These are phyloP conservation scores for Gorgonomyces haynaldii DNA, from an alignment of 192 early-diverging fungal genomes.

Conservation along the genomic window DNA sequence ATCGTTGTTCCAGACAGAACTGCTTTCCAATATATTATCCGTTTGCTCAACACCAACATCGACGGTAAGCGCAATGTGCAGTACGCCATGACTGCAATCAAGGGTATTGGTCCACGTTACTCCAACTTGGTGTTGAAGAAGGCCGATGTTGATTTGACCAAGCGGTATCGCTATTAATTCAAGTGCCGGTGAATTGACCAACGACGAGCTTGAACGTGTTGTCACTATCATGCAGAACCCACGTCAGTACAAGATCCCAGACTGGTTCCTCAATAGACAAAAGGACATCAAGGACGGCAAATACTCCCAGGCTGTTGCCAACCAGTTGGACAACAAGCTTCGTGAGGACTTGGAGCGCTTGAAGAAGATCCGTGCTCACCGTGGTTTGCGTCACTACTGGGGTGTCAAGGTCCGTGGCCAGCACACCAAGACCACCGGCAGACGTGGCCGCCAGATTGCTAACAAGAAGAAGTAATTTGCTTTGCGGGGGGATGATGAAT, in stretches of 20 bases:
- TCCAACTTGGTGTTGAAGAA: constrained; percentile 99
- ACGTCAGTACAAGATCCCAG: constrained; percentile 97
- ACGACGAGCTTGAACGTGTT: constrained; percentile 95
- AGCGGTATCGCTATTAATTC: constrained; percentile 55
- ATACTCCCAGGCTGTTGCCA: constrained; percentile 90
- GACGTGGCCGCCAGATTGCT: constrained; percentile 92
- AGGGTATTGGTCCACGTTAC: constrained; percentile 98
- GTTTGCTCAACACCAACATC: constrained; percentile 99
- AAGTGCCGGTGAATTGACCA: constrained; percentile 93
- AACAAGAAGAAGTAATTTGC: constrained; percentile 90
- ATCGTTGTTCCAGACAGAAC: constrained; percentile 69
- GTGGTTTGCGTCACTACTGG: constrained; percentile 98
- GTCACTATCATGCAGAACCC: constrained; percentile 99
- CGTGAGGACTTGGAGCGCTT: constrained; percentile 98
- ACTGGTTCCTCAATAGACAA: constrained; percentile 99
- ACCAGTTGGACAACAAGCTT: constrained; percentile 87
- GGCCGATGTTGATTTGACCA: constrained; percentile 93
- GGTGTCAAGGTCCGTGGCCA: constrained; percentile 98
- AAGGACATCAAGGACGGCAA: constrained; percentile 95
- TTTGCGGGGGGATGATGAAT: constrained; percentile 1
- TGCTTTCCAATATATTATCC: constrained; percentile 95
- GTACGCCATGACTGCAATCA: constrained; percentile 93
- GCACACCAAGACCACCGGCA: constrained; percentile 99
- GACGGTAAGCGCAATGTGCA: constrained; percentile 89
- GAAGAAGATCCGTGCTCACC: constrained; percentile 99